Base-by-base conservation (phyloP, 352 stramenopile genomes). In the Globisporangium yorkense region DNA sequence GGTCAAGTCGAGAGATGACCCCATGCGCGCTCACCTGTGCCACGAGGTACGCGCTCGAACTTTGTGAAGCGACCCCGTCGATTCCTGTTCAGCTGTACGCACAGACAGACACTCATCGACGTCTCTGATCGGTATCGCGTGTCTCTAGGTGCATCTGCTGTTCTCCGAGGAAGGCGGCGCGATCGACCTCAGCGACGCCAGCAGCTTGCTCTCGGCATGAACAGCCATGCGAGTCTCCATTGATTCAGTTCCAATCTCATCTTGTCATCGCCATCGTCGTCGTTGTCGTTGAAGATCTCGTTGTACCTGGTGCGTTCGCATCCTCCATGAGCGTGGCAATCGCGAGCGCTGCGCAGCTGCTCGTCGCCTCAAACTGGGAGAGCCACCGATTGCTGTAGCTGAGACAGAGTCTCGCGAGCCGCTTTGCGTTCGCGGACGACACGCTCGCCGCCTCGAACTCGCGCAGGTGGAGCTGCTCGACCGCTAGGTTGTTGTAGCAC, bases 361-460 rank as follows among this genome's bases (percentile, higher is more conserved):
- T 91, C 13, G 92, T 97, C 6, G 74, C 73, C 65, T 98, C 87
- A 53, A 98, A 95, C 56, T 89, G 76, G 9, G 77, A 56, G 18
- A 97, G 74, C 83, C 88, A 98, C 6, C 89, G 81, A 48, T 96
- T 97, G 65, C 81, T 94, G 62, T 97, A 96, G 61, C 87, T 94
- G 9, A 97, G 75, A 56, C 89, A 97, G 12, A 98, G 74, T 37
- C 80, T 83, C 5, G 92, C 92, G 5, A 98, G 74, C 39, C 89
- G 70, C 50, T 94, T 78, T 10, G 88, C 87, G 57, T 97, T 98
- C 48, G 92, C 85, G 51, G 74, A 86, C 8, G 75, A 85, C 12
- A 83, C 69, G 54, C 63, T 79, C 15, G 83, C 86, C 8, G 89
- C 84, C 49, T 94, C 88, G 50, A 95, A 82, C 27, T 87, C 75